These are phyloP conservation scores for Ogataea degrootiae DNA, from an alignment of 805 yeast species.

Conservation along the genomic window DNA sequence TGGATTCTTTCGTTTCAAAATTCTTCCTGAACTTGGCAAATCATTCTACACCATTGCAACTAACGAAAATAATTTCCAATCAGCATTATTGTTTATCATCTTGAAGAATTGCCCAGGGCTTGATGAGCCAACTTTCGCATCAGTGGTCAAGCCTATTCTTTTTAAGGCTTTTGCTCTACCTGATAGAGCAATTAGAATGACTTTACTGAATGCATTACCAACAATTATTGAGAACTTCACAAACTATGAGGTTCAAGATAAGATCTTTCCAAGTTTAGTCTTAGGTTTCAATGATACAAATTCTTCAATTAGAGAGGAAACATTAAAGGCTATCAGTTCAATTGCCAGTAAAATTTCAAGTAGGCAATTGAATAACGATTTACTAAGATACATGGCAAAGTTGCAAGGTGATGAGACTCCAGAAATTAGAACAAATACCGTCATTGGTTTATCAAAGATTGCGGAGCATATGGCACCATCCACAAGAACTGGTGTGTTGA, in stretches of 20 bases:
- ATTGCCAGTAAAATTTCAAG: conserved; percentile 64
- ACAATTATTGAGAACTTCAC: conserved; percentile 45
- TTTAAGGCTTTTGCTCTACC: conserved; percentile 56
- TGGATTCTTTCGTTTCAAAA: conserved; percentile 51
- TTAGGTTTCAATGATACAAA: conserved; percentile 86
- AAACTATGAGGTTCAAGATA: conserved; percentile 60
- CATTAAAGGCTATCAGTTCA: conserved; percentile 57
- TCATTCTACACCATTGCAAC: conserved; percentile 32
- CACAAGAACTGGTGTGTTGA: conserved; percentile 66
- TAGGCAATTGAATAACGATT: conserved; percentile 81
- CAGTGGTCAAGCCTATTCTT: conserved; percentile 55
- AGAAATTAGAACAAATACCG: conserved; percentile 73
- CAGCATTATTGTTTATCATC: conserved; percentile 36
- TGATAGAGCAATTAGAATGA: conserved; percentile 74
- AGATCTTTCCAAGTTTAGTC: conserved; percentile 61
- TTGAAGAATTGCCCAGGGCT: conserved; percentile 29
- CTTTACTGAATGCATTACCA: conserved; percentile 63
- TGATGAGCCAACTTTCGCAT: conserved; percentile 32
- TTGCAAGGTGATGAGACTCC: conserved; percentile 74
- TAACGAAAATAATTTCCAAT: conserved; percentile 21
- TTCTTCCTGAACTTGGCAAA: conserved; percentile 65
- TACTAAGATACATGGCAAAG: conserved; percentile 74
- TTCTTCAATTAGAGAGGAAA: conserved; percentile 71
- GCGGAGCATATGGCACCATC: conserved; percentile 50
- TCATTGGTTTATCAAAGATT: conserved; percentile 62